Conservation (phyloP, 140 eudicot species). For the Bidens hawaiensis region DNA sequence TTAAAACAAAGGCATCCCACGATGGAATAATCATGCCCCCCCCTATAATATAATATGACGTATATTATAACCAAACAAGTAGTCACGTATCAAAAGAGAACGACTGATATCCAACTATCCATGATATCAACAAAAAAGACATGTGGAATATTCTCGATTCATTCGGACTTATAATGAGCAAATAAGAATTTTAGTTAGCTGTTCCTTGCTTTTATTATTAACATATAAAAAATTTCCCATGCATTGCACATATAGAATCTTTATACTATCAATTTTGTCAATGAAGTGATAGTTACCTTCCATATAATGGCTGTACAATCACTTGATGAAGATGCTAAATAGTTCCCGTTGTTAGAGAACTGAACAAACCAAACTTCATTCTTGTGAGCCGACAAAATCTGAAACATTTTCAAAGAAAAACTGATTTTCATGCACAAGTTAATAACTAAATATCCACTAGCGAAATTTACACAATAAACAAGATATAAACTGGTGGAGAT, state of each 20-base stretch:
- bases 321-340: slow-evolving; percentile 87
- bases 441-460: background rate
- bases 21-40: background rate
- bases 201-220: slow-evolving; percentile 6
- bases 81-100: background rate
- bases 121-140: slow-evolving; percentile 6
- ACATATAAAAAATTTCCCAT: background rate
- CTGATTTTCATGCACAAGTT: background rate
- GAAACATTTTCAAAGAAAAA: slow-evolving; percentile 24
- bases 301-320: slow-evolving; percentile 93
- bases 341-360: slow-evolving; percentile 78
- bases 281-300: slow-evolving; percentile 51
- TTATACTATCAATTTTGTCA: slow-evolving; percentile 10
- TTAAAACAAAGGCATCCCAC: background rate
- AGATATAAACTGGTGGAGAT: background rate
- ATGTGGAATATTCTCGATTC: background rate
- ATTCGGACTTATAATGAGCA: background rate
- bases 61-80: background rate
- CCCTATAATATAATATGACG: background rate
- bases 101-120: background rate
- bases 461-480: background rate
- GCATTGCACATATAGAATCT: slow-evolving; percentile 2
- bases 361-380: slow-evolving; percentile 98
- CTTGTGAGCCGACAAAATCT: slow-evolving; percentile 71
- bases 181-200: background rate